A percentile compares a stretch with the other conserved stretches of the same genome.
Conservation (phyloP, 768 basidiomycete species). For the Roridomyces roridus region DNA sequence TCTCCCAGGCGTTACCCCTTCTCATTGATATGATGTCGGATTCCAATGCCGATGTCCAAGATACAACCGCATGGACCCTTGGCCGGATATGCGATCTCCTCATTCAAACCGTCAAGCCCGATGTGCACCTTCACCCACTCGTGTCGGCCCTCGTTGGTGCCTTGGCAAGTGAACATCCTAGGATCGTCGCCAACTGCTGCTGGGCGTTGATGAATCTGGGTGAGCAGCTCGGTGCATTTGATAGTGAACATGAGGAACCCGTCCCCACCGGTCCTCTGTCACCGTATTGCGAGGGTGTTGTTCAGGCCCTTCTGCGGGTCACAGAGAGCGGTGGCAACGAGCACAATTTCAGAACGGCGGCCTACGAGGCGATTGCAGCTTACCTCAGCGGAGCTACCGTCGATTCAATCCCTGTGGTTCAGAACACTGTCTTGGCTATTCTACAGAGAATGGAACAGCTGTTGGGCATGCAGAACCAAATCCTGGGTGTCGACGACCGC, state of each 20-base stretch:
- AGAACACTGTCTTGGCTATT: slow-evolving; percentile 81
- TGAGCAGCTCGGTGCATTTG: slow-evolving; percentile 78
- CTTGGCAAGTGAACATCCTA: slow-evolving; percentile 71
- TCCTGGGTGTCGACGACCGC: slow-evolving; percentile 92
- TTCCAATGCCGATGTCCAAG: slow-evolving; percentile 84
- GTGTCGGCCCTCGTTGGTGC: slow-evolving; percentile 84
- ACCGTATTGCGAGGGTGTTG: slow-evolving; percentile 87
- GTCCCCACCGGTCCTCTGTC: slow-evolving; percentile 71
- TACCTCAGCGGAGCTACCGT: slow-evolving; percentile 81
- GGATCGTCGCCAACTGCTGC: slow-evolving; percentile 93
- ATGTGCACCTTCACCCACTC: slow-evolving; percentile 84
- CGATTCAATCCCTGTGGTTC: slow-evolving; percentile 82
- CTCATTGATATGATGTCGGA: slow-evolving; percentile 97
- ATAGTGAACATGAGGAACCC: slow-evolving; percentile 66
- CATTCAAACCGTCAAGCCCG: slow-evolving; percentile 85
- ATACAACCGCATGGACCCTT: slow-evolving; percentile 97
- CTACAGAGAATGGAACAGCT: slow-evolving; percentile 92
- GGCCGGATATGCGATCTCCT: slow-evolving; percentile 93
- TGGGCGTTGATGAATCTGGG: slow-evolving; percentile 97
- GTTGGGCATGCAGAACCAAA: slow-evolving; percentile 88
- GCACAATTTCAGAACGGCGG: slow-evolving; percentile 90
- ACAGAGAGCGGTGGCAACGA: slow-evolving; percentile 92
- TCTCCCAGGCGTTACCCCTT: slow-evolving; percentile 91
- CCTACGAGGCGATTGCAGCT: slow-evolving; percentile 93
- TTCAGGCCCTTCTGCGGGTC: slow-evolving; percentile 81